Percentiles rank a stretch among this genome's conserved stretches.
phyloP scores from a whole-genome alignment of 179 eudicot species.

The Silene coronaria region DNA sequence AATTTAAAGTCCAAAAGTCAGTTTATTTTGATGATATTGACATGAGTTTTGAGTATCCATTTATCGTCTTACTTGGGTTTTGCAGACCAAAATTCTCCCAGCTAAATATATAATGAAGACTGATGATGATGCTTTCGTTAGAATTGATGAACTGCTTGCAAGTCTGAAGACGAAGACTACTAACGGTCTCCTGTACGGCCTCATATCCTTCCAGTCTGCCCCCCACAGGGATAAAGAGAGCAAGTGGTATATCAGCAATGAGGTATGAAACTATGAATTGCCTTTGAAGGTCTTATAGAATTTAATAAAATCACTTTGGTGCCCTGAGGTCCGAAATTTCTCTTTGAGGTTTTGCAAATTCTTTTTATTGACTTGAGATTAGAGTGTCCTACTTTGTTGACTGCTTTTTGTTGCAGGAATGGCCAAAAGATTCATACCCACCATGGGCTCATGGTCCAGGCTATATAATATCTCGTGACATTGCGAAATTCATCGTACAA shows the following conservation, averaged over 20 bases:
- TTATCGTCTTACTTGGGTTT: slow-evolving; percentile 16
- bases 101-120: slow-evolving; percentile 89
- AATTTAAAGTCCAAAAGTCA: not conserved
- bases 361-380: not conserved
- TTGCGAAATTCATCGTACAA: slow-evolving; percentile 70
- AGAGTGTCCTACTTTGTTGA: not conserved
- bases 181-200: slow-evolving; percentile 72
- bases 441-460: slow-evolving; percentile 99
- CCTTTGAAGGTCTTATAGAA: not conserved
- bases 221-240: slow-evolving; percentile 81
- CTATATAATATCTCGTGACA: slow-evolving; percentile 72
- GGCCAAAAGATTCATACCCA: slow-evolving; percentile 70
- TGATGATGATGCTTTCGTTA: slow-evolving; percentile 90
- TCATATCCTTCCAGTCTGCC: slow-evolving; percentile 62
- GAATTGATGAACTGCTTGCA: slow-evolving; percentile 80
- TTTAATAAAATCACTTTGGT: not conserved
- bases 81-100: slow-evolving; percentile 69
- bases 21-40: not conserved
- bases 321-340: not conserved
- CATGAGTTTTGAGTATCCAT: not conserved
- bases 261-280: slow-evolving; percentile 69
- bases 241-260: slow-evolving; percentile 79
- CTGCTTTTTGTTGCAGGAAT: slow-evolving; percentile 47
- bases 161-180: slow-evolving; percentile 56
- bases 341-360: not conserved